Evolutionary conservation across 768 basidiomycete genomes (phyloP).

Genomic region (Boletus tylopilopsis): DNA sequence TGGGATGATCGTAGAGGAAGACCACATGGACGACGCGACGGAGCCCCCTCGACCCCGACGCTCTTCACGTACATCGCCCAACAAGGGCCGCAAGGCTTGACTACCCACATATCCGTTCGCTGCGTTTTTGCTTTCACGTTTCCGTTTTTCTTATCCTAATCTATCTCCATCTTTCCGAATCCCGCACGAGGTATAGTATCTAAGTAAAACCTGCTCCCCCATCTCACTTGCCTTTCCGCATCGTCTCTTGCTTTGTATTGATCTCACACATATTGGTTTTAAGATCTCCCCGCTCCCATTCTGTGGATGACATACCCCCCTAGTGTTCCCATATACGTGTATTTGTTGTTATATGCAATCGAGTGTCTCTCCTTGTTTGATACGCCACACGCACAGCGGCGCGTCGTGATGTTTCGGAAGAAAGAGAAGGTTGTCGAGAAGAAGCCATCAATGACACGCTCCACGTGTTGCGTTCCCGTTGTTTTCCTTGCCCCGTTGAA

Average conservation of each 20-base stretch:
- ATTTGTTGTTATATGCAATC: too few relatives aligned
- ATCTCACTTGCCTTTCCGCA: conserved; percentile 5
- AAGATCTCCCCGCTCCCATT: conserved; percentile 5
- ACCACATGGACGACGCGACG: conserved; percentile 24
- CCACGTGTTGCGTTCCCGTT: too few relatives aligned
- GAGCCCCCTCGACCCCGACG: conserved; percentile 30
- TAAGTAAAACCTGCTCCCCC: conserved; percentile 9
- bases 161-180: conserved; percentile 5
- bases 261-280: conserved; percentile 3
- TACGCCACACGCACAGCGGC: too few relatives aligned
- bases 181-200: background rate
- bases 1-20: conserved; percentile 29
- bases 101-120: background rate
- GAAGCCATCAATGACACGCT: too few relatives aligned
- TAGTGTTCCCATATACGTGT: conserved; percentile 21
- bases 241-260: conserved; percentile 11
- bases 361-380: too few relatives aligned
- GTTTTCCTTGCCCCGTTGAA: too few relatives aligned
- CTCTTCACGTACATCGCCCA: conserved; percentile 32
- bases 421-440: too few relatives aligned
- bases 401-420: too few relatives aligned
- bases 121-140: conserved; percentile 1
- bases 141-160: background rate
- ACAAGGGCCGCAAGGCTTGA: conserved; percentile 27
- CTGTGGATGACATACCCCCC: conserved; percentile 9